Conservation (phyloP, 2,329 filamentous ascomycete genomes). For the Coniochaeta prunicola region DNA sequence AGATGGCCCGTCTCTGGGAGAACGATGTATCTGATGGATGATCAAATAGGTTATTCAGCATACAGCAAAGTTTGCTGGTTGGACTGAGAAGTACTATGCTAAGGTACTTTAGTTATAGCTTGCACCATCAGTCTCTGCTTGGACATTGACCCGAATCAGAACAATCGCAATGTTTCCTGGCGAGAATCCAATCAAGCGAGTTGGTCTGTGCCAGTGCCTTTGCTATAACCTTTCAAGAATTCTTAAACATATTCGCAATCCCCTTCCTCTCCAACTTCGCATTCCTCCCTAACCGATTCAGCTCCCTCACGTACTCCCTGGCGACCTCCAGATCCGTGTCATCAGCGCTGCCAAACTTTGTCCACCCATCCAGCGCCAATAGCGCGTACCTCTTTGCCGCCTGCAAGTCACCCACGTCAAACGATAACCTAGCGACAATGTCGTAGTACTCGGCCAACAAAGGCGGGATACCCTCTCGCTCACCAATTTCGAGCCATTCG, state of each 20-base stretch:
- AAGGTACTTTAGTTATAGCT: too few species aligned
- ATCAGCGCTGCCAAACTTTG: slow-evolving; percentile 15
- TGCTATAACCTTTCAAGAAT: too few species aligned
- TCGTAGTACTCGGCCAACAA: slow-evolving; percentile 13
- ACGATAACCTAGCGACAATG: slow-evolving; percentile 12
- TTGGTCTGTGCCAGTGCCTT: too few species aligned
- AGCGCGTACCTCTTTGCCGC: slow-evolving; percentile 15
- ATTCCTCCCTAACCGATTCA: background rate
- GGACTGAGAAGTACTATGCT: too few species aligned
- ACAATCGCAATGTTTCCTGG: background rate
- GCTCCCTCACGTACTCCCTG: slow-evolving; percentile 5
- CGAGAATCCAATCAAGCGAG: too few species aligned
- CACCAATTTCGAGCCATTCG: slow-evolving; percentile 13
- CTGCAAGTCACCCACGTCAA: slow-evolving; percentile 9
- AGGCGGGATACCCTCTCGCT: slow-evolving; percentile 11
- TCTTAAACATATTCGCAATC: background rate
- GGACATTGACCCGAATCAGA: too few species aligned
- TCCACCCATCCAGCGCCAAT: slow-evolving; percentile 16
- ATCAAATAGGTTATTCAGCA: too few species aligned
- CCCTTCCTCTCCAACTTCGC: slow-evolving; percentile 1
- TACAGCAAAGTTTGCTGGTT: too few species aligned
- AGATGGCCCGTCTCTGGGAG: too few species aligned
- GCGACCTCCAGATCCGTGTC: slow-evolving; percentile 11
- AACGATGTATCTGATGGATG: too few species aligned
- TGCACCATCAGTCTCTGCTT: too few species aligned